A percentile compares a stretch with the other conserved stretches of the same genome.
Conservation (phyloP, 1,284 basidiomycete species). For the Cryptococcus sp. region DNA sequence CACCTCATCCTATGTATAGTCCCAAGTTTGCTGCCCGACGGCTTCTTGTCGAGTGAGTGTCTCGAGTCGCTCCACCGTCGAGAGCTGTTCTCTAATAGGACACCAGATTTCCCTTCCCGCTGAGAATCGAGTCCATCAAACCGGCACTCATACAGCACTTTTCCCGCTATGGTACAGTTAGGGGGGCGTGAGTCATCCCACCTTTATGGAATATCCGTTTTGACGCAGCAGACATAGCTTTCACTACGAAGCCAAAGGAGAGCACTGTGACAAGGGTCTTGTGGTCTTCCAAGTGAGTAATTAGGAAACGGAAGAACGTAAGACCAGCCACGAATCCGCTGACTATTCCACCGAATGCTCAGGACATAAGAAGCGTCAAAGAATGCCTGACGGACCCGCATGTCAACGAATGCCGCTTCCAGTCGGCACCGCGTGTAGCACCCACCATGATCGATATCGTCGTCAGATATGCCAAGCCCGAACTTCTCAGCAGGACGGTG, state of each 20-base stretch:
- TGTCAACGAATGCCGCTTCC: constrained; percentile 12
- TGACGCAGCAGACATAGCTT: constrained; percentile 11
- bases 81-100: background rate
- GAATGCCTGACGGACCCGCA: constrained; percentile 29
- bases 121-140: constrained; percentile 19
- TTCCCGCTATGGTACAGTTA: constrained; percentile 29
- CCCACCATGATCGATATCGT: constrained; percentile 12
- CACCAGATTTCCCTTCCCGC: constrained; percentile 29
- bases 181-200: constrained; percentile 25
- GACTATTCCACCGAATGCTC: background rate
- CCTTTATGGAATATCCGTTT: background rate
- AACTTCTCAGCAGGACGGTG: constrained; percentile 14
- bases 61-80: background rate
- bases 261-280: constrained; percentile 21
- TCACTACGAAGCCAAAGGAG: constrained; percentile 16
- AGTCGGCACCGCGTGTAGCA: constrained; percentile 10
- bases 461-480: constrained; percentile 13
- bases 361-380: constrained; percentile 23
- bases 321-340: background rate
- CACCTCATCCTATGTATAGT: constrained; percentile 34
- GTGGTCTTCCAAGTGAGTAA: constrained; percentile 39
- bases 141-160: constrained; percentile 32
- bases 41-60: constrained; percentile 31
- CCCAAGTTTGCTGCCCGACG: constrained; percentile 28
- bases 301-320: background rate